phyloP scores from a whole-genome alignment of 2,329 filamentous ascomycete genomes.

The Fusarium proliferatum region DNA sequence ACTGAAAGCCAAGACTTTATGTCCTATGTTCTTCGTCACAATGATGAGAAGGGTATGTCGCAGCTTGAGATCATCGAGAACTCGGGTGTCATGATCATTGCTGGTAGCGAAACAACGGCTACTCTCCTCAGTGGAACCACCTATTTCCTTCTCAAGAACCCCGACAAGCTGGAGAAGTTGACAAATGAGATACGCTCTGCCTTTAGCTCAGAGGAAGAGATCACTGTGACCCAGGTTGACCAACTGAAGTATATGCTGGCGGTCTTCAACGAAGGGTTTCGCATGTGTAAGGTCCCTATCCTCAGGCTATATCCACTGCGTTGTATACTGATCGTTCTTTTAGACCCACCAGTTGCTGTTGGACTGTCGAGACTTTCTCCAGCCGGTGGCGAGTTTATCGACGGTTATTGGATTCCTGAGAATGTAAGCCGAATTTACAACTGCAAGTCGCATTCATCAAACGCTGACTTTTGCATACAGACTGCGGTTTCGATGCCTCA shows the following conservation, averaged over 20 bases:
- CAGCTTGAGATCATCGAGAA: conserved; percentile 4
- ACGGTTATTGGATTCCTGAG: conserved; percentile 2
- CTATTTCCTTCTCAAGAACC: not conserved
- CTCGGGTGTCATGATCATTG: not conserved
- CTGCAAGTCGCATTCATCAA: rapidly evolving
- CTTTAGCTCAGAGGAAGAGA: not conserved
- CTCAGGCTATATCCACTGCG: rapidly evolving
- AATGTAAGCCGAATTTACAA: not conserved
- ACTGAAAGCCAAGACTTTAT: not conserved
- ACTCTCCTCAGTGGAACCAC: conserved; percentile 6
- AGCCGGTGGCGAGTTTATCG: not conserved
- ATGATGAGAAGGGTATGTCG: conserved; percentile 10
- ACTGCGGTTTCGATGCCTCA: not conserved
- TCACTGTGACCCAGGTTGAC: not conserved
- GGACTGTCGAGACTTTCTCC: not conserved
- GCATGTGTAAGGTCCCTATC: not conserved
- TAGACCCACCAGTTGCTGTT: not conserved
- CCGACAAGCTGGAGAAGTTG: not conserved
- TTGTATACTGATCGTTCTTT: not conserved
- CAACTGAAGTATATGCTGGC: conserved; percentile 3
- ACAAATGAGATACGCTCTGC: not conserved
- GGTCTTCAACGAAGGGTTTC: not conserved
- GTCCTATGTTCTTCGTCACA: conserved; percentile 11
- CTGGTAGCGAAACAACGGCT: conserved; percentile 9
- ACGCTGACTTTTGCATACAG: not conserved